Conservation (phyloP, 331 rosid genomes). For the Cydonia oblonga region DNA sequence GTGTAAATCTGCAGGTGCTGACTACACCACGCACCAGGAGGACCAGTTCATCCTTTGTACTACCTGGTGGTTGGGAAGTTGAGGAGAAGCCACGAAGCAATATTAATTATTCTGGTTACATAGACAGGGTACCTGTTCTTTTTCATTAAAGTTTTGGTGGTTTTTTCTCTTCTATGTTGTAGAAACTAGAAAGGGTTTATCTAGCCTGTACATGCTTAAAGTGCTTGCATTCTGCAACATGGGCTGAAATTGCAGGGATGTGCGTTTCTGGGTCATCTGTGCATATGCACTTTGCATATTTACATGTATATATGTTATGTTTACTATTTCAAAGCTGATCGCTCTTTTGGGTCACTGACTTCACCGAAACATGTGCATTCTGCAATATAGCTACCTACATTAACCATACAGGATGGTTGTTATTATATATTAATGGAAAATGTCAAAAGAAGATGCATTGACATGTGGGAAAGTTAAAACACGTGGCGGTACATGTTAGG, state of each 20-base stretch:
- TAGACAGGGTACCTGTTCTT: conserved; percentile 27
- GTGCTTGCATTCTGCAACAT: background rate
- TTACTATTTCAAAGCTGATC: background rate
- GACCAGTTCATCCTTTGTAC: conserved; percentile 10
- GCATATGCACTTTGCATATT: background rate
- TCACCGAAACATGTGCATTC: background rate
- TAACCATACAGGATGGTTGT: background rate
- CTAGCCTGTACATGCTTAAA: background rate
- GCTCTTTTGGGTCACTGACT: background rate
- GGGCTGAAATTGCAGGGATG: background rate
- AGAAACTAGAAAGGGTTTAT: background rate
- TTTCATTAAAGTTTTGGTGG: background rate
- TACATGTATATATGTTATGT: background rate
- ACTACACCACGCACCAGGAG: background rate
- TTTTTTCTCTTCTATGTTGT: background rate
- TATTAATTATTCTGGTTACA: background rate
- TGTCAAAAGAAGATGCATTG: background rate
- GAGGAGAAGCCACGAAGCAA: conserved; percentile 19
- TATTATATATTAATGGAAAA: background rate
- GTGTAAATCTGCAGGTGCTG: conserved; percentile 18
- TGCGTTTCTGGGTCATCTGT: background rate
- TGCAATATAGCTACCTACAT: background rate
- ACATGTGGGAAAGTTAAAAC: background rate
- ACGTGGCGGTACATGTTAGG: background rate
- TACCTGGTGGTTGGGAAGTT: conserved; percentile 33